Percentiles rank a stretch among this genome's conserved stretches.
Conservation (phyloP, 768 basidiomycete species). For the Sporobolomyces roseus region DNA sequence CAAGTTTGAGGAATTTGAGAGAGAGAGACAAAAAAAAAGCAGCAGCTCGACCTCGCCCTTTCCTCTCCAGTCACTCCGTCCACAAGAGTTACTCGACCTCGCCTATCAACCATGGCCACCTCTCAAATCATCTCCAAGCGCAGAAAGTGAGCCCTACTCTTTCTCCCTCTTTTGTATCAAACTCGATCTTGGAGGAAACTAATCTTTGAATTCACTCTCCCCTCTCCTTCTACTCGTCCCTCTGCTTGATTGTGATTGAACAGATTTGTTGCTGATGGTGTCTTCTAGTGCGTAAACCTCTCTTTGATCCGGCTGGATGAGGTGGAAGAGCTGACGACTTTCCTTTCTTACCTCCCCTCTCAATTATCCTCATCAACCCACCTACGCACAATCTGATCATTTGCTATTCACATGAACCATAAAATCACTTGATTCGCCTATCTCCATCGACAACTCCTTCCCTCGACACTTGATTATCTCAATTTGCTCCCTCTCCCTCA, state of each 20-base stretch:
- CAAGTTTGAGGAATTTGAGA: too few species aligned
- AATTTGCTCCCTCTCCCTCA: too few species aligned
- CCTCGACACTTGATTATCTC: too few species aligned
- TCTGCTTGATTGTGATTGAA: too few species aligned
- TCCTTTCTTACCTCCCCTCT: too few species aligned
- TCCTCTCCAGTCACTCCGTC: conserved; percentile 13
- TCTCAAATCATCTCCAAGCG: conserved; percentile 44
- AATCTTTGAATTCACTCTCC: not conserved
- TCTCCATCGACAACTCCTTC: too few species aligned
- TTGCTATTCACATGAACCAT: not conserved
- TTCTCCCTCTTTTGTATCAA: not conserved
- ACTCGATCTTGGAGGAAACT: too few species aligned
- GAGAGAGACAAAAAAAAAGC: not conserved
- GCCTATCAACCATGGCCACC: conserved; percentile 24
- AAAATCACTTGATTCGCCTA: too few species aligned
- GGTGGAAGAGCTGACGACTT: conserved; percentile 3
- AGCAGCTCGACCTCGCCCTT: not conserved
- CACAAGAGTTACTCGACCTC: conserved; percentile 20
- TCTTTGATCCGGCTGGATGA: not conserved
- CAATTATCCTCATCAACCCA: not conserved
- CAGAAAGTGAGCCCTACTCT: conserved; percentile 38
- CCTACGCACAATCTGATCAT: not conserved
- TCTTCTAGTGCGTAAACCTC: conserved; percentile 40
- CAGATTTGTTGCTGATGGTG: conserved; percentile 43
- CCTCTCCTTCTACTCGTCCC: not conserved